Base-by-base conservation (phyloP, 2,329 filamentous ascomycete species). In the Domatiomyces globalis region DNA sequence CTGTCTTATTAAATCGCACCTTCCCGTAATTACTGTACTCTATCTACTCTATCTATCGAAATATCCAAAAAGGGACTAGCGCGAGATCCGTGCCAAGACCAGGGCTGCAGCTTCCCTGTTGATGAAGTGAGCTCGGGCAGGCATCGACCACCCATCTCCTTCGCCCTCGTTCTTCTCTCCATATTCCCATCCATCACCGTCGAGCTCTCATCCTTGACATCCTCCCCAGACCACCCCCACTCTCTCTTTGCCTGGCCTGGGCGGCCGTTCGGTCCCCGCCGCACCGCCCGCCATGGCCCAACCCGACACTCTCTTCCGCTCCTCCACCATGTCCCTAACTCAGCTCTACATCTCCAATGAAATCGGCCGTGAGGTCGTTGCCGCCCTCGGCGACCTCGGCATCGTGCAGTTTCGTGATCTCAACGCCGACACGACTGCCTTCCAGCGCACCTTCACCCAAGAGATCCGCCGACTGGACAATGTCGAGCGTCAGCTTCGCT, bases 341-440 rank as follows among this genome's bases (percentile, higher is more conserved):
- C 92, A 98, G 82, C 84, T 98, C 65, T 98, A 96, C 73, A 94
- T 98, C 65, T 87, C 92, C 65, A 96, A 95, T 68, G 92, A 98
- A 77, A 96, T 98, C 62, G 90, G 92, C 63, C 83, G 92, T 66
- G 94, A 98, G 74, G 90, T 95, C 63, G 89, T 96, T 58, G 95
- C 89, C 66, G 90, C 90, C 51, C 76, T 98, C 59, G 92, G 92
- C 66, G 92, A 98, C 78, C 80, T 98, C 65, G 92, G 92, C 53
- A 79, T 92, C 64, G 89, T 96, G 69, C 89, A 96, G 71, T 98
- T 98, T 67, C 81, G 92, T 72, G 92, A 98, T 89, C 81, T 98
- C 64, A 98, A 98, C 69, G 81, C 86, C 58, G 84, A 95, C 54
- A 84, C 87, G 57, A 92, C 83, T 62, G 90, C 92, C 62, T 98